Conservation (phyloP, 352 stramenopile species). For the Peronospora belbahrii region DNA sequence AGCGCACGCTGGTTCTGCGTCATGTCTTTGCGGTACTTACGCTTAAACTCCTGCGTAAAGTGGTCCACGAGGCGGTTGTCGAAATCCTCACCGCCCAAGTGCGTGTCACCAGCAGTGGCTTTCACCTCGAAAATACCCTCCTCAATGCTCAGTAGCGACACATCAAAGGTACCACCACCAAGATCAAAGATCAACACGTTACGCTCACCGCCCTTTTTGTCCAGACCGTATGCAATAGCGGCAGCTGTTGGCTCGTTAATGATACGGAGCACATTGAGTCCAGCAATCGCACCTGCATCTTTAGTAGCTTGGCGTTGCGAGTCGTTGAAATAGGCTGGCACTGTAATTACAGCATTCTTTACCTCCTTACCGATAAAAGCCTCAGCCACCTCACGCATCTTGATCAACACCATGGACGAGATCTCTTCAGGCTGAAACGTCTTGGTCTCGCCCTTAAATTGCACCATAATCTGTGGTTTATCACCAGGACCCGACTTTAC, state of each 20-base stretch:
- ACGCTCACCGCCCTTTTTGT: slow-evolving; percentile 90
- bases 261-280: slow-evolving; percentile 90
- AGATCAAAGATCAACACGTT: slow-evolving; percentile 70
- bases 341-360: slow-evolving; percentile 87
- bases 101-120: slow-evolving; percentile 91
- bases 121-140: slow-evolving; percentile 95
- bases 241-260: slow-evolving; percentile 96
- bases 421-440: slow-evolving; percentile 76
- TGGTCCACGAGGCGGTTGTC: slow-evolving; percentile 91
- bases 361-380: slow-evolving; percentile 55
- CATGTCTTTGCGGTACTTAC: slow-evolving; percentile 86
- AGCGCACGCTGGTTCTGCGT: slow-evolving; percentile 83
- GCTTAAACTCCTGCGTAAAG: slow-evolving; percentile 91
- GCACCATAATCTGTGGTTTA: slow-evolving; percentile 64
- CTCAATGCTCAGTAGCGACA: slow-evolving; percentile 89
- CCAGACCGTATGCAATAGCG: slow-evolving; percentile 87
- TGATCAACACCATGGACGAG: slow-evolving; percentile 63
- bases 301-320: slow-evolving; percentile 91
- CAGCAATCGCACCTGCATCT: slow-evolving; percentile 84
- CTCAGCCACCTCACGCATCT: slow-evolving; percentile 62
- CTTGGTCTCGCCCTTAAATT: slow-evolving; percentile 65
- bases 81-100: slow-evolving; percentile 31
- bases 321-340: slow-evolving; percentile 96
- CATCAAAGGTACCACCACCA: slow-evolving; percentile 89
- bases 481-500: slow-evolving; percentile 53